Conservation (phyloP, 768 basidiomycete genomes). For the Serendipita vermifera region DNA sequence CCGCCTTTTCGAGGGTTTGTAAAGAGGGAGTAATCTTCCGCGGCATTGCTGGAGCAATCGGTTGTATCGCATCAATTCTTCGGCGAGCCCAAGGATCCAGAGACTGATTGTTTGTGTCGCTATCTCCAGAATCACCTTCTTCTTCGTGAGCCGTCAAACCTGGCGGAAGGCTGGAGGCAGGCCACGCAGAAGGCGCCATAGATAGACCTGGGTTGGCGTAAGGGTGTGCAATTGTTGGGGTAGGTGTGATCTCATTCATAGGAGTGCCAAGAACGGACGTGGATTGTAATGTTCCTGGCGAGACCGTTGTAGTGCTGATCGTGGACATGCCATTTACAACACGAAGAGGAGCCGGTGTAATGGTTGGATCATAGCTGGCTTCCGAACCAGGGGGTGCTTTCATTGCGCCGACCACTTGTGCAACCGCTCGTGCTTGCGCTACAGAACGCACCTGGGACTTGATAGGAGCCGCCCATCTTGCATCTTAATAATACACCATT, state of each 20-base stretch:
- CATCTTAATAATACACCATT: conserved; percentile 39
- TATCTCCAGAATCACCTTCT: conserved; percentile 14
- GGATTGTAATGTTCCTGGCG: conserved; percentile 30
- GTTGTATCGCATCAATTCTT: conserved; percentile 12
- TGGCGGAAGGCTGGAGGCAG: not conserved
- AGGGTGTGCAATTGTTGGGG: conserved; percentile 13
- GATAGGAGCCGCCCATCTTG: conserved; percentile 79
- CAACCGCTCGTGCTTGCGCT: conserved; percentile 59
- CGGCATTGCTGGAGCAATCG: conserved; percentile 25
- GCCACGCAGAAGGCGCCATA: conserved; percentile 2
- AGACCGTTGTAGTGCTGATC: conserved; percentile 36
- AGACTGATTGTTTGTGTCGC: conserved; percentile 19
- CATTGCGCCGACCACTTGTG: conserved; percentile 60
- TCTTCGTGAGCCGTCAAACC: not conserved
- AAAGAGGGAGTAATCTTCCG: conserved; percentile 72
- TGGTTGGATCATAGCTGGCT: conserved; percentile 26
- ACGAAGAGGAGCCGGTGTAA: conserved; percentile 40
- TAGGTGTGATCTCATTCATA: conserved; percentile 45
- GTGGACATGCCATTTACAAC: conserved; percentile 70
- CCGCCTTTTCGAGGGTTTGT: conserved; percentile 84
- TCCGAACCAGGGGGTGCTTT: conserved; percentile 35
- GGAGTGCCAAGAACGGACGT: conserved; percentile 45
- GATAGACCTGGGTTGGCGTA: not conserved
- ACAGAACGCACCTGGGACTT: conserved; percentile 58
- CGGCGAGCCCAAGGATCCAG: conserved; percentile 18